Conservation (phyloP, 768 basidiomycete species). For the Flagelloscypha sp. region DNA sequence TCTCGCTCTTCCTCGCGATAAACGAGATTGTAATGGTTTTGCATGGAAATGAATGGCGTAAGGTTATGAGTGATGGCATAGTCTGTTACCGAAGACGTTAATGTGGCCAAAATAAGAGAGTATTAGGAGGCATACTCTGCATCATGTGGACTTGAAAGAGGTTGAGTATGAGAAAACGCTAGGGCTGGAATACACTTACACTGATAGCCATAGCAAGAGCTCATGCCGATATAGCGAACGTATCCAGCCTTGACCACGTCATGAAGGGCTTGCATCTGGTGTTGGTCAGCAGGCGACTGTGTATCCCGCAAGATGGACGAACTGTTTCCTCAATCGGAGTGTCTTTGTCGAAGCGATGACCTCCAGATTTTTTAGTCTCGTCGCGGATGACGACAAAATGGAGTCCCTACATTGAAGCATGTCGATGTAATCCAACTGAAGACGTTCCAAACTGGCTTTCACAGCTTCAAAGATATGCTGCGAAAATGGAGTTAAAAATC, state of each 20-base stretch:
- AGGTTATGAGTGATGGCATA: slow-evolving; percentile 26
- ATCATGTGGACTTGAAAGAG: slow-evolving; percentile 37
- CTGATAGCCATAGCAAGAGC: slow-evolving; percentile 41
- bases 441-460: slow-evolving; percentile 31
- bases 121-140: slow-evolving; percentile 34
- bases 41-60: slow-evolving; percentile 33
- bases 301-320: slow-evolving; percentile 5
- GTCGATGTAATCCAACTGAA: slow-evolving; percentile 49
- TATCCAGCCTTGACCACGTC: slow-evolving; percentile 43
- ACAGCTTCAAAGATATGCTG: slow-evolving; percentile 53
- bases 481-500: neutral
- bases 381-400: slow-evolving; percentile 16
- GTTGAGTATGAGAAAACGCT: neutral
- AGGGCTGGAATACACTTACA: slow-evolving; percentile 25
- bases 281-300: no score
- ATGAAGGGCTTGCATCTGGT: slow-evolving; percentile 42
- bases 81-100: slow-evolving; percentile 16
- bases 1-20: slow-evolving; percentile 33
- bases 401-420: slow-evolving; percentile 38
- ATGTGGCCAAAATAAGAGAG: neutral
- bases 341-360: slow-evolving; percentile 42
- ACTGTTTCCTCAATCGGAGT: slow-evolving; percentile 42
- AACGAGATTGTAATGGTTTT: slow-evolving; percentile 31
- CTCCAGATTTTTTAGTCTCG: slow-evolving; percentile 13
- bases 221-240: slow-evolving; percentile 37